Base-by-base conservation (phyloP, 768 basidiomycete genomes). In the Amanita muscaria region DNA sequence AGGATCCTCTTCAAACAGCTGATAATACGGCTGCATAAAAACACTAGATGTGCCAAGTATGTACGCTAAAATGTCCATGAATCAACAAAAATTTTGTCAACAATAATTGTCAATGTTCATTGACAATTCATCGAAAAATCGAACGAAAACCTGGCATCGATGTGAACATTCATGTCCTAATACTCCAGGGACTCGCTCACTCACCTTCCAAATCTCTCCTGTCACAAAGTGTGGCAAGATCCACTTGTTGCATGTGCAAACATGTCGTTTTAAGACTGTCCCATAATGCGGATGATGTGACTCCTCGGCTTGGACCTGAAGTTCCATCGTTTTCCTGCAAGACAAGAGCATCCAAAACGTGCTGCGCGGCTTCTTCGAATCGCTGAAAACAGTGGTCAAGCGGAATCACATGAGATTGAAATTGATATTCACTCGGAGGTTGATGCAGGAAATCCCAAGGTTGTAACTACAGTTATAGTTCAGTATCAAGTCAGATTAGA, bases 361-460 rank as follows among this genome's bases (percentile, higher is more conserved):
- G 82, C 16, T 82, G 79, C 10, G 84, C 86, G 1, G 88, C 92
- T 56, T 96, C 88, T 31, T 84, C 79, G 57, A 88, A 91, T 40
- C 82, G 77, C 87, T 91, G 57, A 16, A 32, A 25, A 38, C 40
- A 29, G 40, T 50, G 35, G 19, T 38, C 27, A 39, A 36, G 50
- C 41, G 22, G 29, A 36, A 48, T 32, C 32, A 39, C 45, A n/a
- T 27, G 36, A 25, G 23, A 48, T 44, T 23, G 54, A 46, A 33
- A 42, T n/a, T 16, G 12, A 21, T 36, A 66, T 73, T 46, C 59
- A 91, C 88, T 42, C 76, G 73, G 45, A 97, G 73, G 59, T 89
- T 92, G 56, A 90, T 87, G 58, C 81, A 88, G 1, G 90, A 88
- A 49, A 96, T 96, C 16, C 91, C 92, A 12, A 96, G 70, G 62